These are phyloP conservation scores for Coelastrella sp. DNA, from an alignment of 139 green algal genomes.

Conservation along the genomic window DNA sequence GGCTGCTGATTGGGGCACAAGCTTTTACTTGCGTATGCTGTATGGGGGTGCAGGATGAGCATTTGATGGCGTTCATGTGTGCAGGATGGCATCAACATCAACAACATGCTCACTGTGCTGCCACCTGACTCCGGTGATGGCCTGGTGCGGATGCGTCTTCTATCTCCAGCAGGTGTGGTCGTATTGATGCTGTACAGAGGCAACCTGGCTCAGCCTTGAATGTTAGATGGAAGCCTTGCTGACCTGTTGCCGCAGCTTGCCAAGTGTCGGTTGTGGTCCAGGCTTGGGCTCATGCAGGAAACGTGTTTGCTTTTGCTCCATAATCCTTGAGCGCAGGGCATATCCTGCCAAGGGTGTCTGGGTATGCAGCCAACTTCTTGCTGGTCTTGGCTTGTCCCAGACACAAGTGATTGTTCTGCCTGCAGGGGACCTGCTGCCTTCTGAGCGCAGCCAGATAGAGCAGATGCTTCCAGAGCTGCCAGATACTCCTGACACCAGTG, in stretches of 20 bases:
- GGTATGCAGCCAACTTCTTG: neutral
- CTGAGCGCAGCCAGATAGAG: neutral
- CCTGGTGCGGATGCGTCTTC: slow-evolving; percentile 53
- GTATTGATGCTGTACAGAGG: neutral
- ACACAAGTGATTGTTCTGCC: neutral
- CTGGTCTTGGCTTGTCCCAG: neutral
- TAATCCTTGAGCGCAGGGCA: no score
- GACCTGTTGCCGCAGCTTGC: neutral
- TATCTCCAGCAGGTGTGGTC: slow-evolving; percentile 46
- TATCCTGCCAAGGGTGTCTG: no score
- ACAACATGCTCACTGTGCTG: slow-evolving; percentile 76
- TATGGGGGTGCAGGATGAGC: slow-evolving; percentile 40
- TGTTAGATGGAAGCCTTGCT: neutral
- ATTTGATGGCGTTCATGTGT: neutral
- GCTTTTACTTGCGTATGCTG: slow-evolving; percentile 79
- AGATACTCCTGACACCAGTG: slow-evolving; percentile 80
- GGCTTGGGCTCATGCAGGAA: no score
- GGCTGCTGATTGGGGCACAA: slow-evolving; percentile 91
- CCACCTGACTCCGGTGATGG: neutral
- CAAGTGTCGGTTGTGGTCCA: neutral
- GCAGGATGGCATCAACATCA: slow-evolving; percentile 79
- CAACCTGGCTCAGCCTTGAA: neutral
- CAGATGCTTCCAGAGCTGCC: neutral
- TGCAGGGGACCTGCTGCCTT: slow-evolving; percentile 16
- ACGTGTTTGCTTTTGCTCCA: no score